A percentile compares a stretch with the other conserved stretches of the same genome.
These are phyloP conservation scores for Chiua virens DNA, from an alignment of 768 basidiomycete species.

Conservation along the genomic window DNA sequence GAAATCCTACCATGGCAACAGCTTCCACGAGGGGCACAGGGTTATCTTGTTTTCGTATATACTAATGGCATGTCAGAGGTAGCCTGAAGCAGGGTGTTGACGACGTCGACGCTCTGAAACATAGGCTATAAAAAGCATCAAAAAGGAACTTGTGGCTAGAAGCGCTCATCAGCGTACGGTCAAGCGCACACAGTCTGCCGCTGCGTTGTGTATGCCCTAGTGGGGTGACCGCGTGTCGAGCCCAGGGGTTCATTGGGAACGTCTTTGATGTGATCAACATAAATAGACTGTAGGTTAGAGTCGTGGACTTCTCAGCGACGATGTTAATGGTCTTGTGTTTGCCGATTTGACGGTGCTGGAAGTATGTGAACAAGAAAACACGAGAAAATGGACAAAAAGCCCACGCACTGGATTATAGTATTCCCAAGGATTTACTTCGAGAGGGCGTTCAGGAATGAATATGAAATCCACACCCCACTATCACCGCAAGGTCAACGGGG, in stretches of 20 bases:
- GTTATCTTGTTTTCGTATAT: conserved; percentile 94
- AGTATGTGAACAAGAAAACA: background rate
- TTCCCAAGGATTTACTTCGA: conserved; percentile 79
- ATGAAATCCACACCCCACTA: conserved; percentile 95
- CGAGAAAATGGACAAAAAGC: conserved; percentile 26
- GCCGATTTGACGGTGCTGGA: conserved; percentile 83
- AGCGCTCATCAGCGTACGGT: conserved; percentile 78
- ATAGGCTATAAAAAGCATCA: conserved; percentile 64
- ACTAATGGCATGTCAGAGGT: conserved; percentile 93
- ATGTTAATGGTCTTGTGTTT: conserved; percentile 99
- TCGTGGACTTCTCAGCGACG: conserved; percentile 97
- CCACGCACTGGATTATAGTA: conserved; percentile 78
- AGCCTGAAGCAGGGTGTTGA: conserved; percentile 82
- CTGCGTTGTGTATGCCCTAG: conserved; percentile 97
- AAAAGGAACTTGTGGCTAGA: background rate
- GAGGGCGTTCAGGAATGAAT: conserved; percentile 95
- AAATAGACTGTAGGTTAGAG: conserved; percentile 85
- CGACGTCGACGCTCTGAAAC: conserved; percentile 93
- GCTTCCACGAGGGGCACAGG: conserved; percentile 88
- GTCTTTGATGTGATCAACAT: conserved; percentile 86
- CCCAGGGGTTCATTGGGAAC: conserved; percentile 81
- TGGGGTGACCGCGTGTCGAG: conserved; percentile 97
- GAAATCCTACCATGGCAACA: conserved; percentile 67
- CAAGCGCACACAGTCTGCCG: conserved; percentile 88
- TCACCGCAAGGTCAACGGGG: conserved; percentile 9